Evolutionary conservation across 805 yeast genomes (phyloP).

Genomic region (Candida odintsovae): DNA sequence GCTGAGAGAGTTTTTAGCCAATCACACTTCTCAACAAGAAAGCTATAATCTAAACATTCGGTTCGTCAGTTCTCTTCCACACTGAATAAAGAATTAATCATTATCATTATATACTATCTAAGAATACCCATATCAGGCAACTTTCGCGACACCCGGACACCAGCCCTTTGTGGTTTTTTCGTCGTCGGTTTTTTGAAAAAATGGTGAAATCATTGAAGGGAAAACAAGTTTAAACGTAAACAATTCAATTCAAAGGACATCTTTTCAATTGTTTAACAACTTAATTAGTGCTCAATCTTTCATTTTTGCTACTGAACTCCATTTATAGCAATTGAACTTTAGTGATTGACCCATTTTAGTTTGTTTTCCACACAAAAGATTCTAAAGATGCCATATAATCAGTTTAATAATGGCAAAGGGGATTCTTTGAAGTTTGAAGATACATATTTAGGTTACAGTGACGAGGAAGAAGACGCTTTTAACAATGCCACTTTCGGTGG

Average conservation of each 20-base stretch:
- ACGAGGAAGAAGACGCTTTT: slow-evolving; percentile 73
- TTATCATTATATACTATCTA: too few species aligned
- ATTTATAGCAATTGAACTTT: not conserved
- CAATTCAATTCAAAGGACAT: not conserved
- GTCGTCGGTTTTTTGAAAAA: not conserved
- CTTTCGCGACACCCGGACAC: not conserved
- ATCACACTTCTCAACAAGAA: too few species aligned
- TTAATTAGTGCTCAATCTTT: too few species aligned
- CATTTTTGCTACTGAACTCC: too few species aligned
- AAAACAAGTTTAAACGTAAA: not conserved
- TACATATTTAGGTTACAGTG: slow-evolving; percentile 67
- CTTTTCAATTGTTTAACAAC: not conserved
- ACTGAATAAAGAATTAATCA: too few species aligned
- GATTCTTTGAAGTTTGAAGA: slow-evolving; percentile 71
- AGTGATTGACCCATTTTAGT: not conserved
- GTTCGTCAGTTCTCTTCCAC: too few species aligned
- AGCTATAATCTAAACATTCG: too few species aligned
- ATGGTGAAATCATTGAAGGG: not conserved
- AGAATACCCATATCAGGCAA: not conserved
- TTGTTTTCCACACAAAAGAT: not conserved
- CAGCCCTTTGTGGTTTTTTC: not conserved
- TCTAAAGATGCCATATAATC: not conserved
- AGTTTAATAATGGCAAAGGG: slow-evolving; percentile 1
- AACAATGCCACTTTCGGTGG: slow-evolving; percentile 78
- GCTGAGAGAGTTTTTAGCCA: too few species aligned